A percentile compares a stretch with the other conserved stretches of the same genome.
Conservation (phyloP, 2,329 filamentous ascomycete genomes). For the Alternaria brassicicola region DNA sequence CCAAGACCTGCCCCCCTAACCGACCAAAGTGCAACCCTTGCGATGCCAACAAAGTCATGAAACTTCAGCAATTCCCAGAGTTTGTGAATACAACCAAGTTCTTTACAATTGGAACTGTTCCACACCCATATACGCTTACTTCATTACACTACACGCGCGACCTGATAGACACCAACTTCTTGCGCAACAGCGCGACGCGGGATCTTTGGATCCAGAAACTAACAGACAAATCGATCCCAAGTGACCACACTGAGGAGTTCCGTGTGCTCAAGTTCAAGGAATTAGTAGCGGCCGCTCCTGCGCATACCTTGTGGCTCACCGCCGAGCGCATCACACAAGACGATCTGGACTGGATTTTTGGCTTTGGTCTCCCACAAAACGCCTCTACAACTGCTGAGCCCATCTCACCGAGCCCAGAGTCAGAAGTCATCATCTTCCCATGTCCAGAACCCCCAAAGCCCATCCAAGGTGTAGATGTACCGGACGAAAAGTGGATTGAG, state of each 20-base stretch:
- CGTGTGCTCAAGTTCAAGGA: constrained; percentile 81
- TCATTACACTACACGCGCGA: constrained; percentile 66
- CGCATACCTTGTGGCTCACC: constrained; percentile 79
- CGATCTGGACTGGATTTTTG: constrained; percentile 89
- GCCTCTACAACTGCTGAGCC: constrained; percentile 61
- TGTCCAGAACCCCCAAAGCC: constrained; percentile 56
- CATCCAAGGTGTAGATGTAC: constrained; percentile 57
- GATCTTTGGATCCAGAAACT: constrained; percentile 78
- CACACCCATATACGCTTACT: constrained; percentile 86
- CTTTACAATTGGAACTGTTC: constrained; percentile 86
- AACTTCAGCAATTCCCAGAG: constrained; percentile 67
- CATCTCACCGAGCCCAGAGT: constrained; percentile 63
- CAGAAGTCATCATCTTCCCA: constrained; percentile 55
- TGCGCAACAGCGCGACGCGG: constrained; percentile 67
- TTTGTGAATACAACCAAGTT: constrained; percentile 74
- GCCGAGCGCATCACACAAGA: constrained; percentile 67
- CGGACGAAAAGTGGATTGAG: constrained; percentile 59
- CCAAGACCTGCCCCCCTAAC: constrained; percentile 84
- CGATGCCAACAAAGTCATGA: constrained; percentile 64
- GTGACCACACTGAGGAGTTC: constrained; percentile 65
- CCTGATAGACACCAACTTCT: constrained; percentile 50
- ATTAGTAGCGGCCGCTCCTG: constrained; percentile 69
- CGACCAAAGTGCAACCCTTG: constrained; percentile 75
- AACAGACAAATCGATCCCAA: constrained; percentile 71
- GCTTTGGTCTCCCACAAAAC: constrained; percentile 74